These are phyloP conservation scores for Aspergillus fischeri DNA, from an alignment of 2,329 filamentous ascomycete species.

Conservation along the genomic window DNA sequence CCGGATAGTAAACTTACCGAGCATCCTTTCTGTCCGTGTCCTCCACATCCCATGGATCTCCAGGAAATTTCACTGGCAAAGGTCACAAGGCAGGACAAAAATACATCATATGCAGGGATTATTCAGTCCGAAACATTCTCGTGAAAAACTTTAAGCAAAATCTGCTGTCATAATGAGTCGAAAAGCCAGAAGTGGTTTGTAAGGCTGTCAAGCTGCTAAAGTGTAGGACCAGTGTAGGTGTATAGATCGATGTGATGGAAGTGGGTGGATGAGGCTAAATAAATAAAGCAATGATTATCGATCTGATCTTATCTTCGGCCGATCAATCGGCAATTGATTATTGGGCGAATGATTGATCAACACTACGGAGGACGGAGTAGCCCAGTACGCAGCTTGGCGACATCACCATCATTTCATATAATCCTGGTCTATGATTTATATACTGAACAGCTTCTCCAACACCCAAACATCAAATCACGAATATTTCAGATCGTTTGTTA, in stretches of 20 bases:
- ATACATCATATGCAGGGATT: neutral
- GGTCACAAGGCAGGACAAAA: neutral
- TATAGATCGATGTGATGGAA: neutral
- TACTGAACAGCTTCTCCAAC: neutral
- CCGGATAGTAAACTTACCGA: neutral
- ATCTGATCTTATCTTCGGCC: slow-evolving; percentile 4
- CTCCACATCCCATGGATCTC: neutral
- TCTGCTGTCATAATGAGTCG: neutral
- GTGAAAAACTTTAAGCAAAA: neutral
- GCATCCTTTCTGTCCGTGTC: neutral
- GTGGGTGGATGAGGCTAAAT: neutral
- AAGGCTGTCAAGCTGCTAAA: neutral
- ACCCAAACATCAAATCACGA: neutral
- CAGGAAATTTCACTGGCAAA: neutral
- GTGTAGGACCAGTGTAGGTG: neutral
- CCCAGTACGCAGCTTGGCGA: neutral
- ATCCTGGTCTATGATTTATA: neutral
- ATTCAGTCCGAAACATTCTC: neutral
- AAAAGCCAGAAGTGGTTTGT: neutral
- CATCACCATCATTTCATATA: neutral
- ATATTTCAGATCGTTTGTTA: neutral
- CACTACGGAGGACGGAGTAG: neutral
- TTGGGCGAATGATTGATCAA: neutral
- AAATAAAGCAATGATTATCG: neutral
- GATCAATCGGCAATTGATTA: neutral